phyloP scores from a whole-genome alignment of 108 stramenopile species.

The Nannochloropsis gaditana region DNA sequence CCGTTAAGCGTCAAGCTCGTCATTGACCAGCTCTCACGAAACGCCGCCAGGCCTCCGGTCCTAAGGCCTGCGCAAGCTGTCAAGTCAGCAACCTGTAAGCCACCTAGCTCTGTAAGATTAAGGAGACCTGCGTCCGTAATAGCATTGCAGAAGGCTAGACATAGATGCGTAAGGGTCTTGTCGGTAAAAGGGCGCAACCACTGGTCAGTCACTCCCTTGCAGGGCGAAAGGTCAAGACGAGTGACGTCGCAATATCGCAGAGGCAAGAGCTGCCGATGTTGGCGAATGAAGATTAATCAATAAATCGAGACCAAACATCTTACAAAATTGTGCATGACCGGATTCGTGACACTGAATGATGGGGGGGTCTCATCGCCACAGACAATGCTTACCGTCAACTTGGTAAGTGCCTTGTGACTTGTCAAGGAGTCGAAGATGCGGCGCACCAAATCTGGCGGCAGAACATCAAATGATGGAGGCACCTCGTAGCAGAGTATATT shows the following conservation, averaged over 20 bases:
- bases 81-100: background rate
- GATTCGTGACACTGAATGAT: too few species aligned
- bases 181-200: background rate
- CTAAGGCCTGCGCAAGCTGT: background rate
- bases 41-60: background rate
- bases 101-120: background rate
- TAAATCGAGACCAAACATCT: too few species aligned
- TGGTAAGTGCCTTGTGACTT: background rate
- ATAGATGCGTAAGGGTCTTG: background rate
- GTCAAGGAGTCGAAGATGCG: background rate
- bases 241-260: background rate
- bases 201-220: background rate
- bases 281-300: background rate
- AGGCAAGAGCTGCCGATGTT: background rate
- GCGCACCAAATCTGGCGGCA: background rate
- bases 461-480: background rate
- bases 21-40: background rate
- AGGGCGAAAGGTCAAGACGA: slow-evolving; percentile 15
- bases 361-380: too few species aligned
- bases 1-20: background rate
- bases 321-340: too few species aligned
- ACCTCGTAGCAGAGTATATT: background rate
- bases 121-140: background rate
- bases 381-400: background rate
- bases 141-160: background rate